Evolutionary conservation across 371 early-diverging fungal genomes (phyloP).

Genomic region (Saksenaea vasiformis): DNA sequence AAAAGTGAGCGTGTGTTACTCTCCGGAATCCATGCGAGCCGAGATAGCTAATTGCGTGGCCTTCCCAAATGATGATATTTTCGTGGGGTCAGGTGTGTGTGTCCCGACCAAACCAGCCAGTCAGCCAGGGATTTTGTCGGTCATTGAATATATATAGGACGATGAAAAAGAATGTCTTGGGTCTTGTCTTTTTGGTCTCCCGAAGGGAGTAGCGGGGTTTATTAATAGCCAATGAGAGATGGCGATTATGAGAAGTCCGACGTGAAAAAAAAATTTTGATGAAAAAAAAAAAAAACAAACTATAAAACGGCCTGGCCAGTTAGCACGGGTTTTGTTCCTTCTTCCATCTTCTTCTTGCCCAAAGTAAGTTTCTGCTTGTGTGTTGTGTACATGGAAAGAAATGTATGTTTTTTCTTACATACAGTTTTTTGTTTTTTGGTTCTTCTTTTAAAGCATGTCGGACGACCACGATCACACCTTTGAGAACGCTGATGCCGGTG

Average conservation of each 20-base stretch:
- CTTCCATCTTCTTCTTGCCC: constrained; percentile 7
- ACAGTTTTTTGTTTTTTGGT: background rate
- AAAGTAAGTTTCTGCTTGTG: constrained; percentile 2
- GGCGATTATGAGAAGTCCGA: background rate
- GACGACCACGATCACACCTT: constrained; percentile 73
- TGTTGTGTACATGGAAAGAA: background rate
- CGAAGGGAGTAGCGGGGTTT: background rate
- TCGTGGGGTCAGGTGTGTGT: too few species aligned
- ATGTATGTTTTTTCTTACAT: background rate
- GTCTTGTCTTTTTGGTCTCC: too few species aligned
- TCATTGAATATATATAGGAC: background rate
- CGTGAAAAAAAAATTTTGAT: constrained; percentile 4
- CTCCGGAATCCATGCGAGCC: background rate
- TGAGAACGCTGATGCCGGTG: constrained; percentile 78
- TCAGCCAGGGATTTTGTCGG: background rate
- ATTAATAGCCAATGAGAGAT: background rate
- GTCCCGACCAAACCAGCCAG: too few species aligned
- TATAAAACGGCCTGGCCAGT: constrained; percentile 3
- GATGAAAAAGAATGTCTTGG: too few species aligned
- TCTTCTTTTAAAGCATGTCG: constrained; percentile 31
- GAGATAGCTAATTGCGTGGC: background rate
- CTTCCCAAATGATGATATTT: background rate
- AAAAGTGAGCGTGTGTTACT: background rate
- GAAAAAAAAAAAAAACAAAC: background rate
- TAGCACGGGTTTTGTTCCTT: background rate